Evolutionary conservation across 1,284 basidiomycete genomes (phyloP).

Genomic region (Agaricales sp.): DNA sequence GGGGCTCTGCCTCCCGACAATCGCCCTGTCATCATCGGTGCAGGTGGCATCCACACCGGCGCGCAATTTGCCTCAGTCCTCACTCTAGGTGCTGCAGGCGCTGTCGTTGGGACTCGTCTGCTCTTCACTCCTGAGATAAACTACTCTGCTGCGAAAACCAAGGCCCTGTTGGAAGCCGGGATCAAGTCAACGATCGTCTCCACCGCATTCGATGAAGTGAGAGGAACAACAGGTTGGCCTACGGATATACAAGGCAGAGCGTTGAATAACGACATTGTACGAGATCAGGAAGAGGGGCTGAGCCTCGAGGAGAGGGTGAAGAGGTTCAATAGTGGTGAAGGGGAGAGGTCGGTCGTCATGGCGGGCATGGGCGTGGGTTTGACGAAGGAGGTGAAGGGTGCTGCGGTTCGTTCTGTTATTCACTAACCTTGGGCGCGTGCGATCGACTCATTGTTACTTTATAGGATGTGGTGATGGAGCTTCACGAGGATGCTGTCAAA

Average conservation of each 20-base stretch:
- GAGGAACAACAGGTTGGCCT: constrained; percentile 57
- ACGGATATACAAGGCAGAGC: constrained; percentile 48
- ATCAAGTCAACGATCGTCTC: constrained; percentile 45
- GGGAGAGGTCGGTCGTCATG: constrained; percentile 20
- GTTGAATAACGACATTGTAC: constrained; percentile 22
- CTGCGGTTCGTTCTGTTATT: constrained; percentile 12
- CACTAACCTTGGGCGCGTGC: not conserved
- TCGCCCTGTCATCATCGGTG: constrained; percentile 38
- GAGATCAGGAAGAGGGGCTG: constrained; percentile 16
- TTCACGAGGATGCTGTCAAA: constrained; percentile 8
- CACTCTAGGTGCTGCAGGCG: constrained; percentile 54
- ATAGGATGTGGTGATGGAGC: constrained; percentile 8
- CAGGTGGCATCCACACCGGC: constrained; percentile 43
- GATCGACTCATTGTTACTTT: not conserved
- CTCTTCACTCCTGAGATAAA: constrained; percentile 54
- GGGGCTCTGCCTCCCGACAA: constrained; percentile 21
- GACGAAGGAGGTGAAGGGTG: constrained; percentile 15
- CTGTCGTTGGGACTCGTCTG: constrained; percentile 64
- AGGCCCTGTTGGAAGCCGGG: constrained; percentile 41
- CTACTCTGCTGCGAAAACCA: constrained; percentile 46
- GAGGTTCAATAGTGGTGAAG: constrained; percentile 16
- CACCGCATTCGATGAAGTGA: constrained; percentile 53
- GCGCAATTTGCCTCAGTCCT: constrained; percentile 54
- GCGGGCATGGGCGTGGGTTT: constrained; percentile 22
- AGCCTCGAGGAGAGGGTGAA: constrained; percentile 16